Conservation (phyloP, 108 stramenopile species). For the Stephanodiscus triporus region DNA sequence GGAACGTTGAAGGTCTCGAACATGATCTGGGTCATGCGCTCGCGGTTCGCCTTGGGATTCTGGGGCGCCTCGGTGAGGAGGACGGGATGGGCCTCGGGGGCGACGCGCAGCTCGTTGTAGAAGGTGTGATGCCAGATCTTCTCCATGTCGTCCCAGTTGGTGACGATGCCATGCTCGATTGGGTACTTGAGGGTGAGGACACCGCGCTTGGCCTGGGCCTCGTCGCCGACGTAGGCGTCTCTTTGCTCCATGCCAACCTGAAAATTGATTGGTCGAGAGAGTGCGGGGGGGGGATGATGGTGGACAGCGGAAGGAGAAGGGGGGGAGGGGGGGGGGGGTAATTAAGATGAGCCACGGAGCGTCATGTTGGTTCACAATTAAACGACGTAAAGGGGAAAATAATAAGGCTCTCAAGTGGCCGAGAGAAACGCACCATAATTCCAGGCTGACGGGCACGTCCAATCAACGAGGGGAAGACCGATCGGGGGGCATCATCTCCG, state of each 20-base stretch:
- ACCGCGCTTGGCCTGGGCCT: constrained; percentile 98
- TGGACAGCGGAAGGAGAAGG: background rate
- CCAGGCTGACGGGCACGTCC: constrained; percentile 97
- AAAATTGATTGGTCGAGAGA: background rate
- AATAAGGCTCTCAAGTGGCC: background rate
- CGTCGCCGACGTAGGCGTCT: constrained; percentile 99
- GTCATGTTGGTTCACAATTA: constrained; percentile 2
- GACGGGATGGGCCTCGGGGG: constrained; percentile 98
- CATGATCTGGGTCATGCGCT: constrained; percentile 99
- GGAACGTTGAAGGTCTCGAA: constrained; percentile 99
- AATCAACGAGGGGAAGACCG: constrained; percentile 96
- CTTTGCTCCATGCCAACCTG: constrained; percentile 99
- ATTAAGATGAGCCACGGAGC: background rate
- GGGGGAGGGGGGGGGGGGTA: background rate
- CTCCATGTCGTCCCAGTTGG: constrained; percentile 99
- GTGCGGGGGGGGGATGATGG: background rate
- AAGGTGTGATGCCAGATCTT: constrained; percentile 99
- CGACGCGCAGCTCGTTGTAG: constrained; percentile 97
- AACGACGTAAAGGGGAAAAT: no score
- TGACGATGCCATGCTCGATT: constrained; percentile 99
- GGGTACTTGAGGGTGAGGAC: constrained; percentile 99
- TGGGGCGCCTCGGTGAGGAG: constrained; percentile 99
- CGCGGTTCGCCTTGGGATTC: constrained; percentile 99
- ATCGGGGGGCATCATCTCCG: constrained; percentile 95
- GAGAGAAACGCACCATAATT: constrained; percentile 86